Base-by-base conservation (phyloP, 441 rosid genomes). In the Aquilaria agallochum region DNA sequence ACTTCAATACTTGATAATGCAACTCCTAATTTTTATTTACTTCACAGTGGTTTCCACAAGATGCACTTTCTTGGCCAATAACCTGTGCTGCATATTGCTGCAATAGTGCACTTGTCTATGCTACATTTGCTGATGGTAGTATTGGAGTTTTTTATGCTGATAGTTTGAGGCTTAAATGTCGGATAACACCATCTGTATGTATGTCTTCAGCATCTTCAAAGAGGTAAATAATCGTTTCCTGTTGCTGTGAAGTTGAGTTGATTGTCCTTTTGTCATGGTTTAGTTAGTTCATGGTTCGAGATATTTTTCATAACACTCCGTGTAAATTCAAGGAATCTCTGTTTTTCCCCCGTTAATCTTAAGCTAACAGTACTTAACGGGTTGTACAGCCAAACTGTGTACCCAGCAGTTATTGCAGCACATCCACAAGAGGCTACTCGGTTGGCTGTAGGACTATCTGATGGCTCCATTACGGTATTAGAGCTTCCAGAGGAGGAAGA, bases 1-100 rank as follows among this genome's bases (percentile, higher is more conserved):
- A 60, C 32, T 45, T 58, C 31, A 50, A 20, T 33, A 53, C 12
- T 14, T 11, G 1, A 32, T 53, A 4, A 33, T 13, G 47, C 57
- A 66, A 62, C 15, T 32, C 31, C 62, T 72, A 62, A 58, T 42
- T 2, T 56, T 50, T 51, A 20, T 61, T 56, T 59, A 47, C 32
- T n/a, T 58, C 61, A 44, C 85, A 87, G 93, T 84, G 93, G 93
- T 70, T 82, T 65, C 90, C 93, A 32, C 88, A 80, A 67, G 93
- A 87, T 27, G 67, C 68, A 27, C 80, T 84, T 15, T 74, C 88
- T 49, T 71, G 80, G 1, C 63, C 88, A 36, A 79, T 87, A 71
- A 74, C 90, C 52, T 74, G 79, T 32, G 93, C 90, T 36, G 67
- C 78, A 33, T 87, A 78, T 76, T 87, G 86, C 56, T 87, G 88